Base-by-base conservation (phyloP, 805 yeast genomes). In the Nematodospora valgi region DNA sequence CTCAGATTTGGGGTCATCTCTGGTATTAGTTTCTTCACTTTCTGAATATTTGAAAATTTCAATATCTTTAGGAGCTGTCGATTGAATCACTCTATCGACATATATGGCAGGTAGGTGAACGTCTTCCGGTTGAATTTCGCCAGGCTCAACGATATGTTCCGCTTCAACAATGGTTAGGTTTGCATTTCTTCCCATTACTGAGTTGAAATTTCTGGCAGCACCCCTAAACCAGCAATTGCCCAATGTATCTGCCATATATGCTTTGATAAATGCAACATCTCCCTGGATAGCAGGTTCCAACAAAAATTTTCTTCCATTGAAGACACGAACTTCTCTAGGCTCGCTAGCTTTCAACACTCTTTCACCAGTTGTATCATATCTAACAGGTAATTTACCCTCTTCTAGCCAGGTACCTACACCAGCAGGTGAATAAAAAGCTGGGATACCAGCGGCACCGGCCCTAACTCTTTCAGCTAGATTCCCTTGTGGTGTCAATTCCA, bases 341-440 rank as follows among this genome's bases (percentile, higher is more conserved):
- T 54, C 46, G 12, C 62, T 49, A 23, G 58, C 54, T 37, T 57
- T 54, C 25, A 59, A 46, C 2, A 69, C 70, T 12, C 55, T 44
- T 12, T 58, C 49, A 11, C 72, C 69, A 13, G 45, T 30, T 17
- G 41, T 40, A 30, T 55, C 59, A 48, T 69, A 70, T 34, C 62
- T 49, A 7, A 68, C 50, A 0, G 77, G 76, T 45, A 72, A 48
- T 39, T 65, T 62, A 16, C 78, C 77, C 34, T 66, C 58, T 45
- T 72, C 72, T 12, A 72, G 54, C 72, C 73, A 68, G n/a, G 76
- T 72, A 21, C 64, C 65, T n/a, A 59, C 73, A 12, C 76, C 78
- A 1, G 78, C 65, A 2, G 74, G 65, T 6, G 75, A 64, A 47
- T 58, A 72, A 40, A 66, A 70, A 1, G 76, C 76, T 2, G 76